phyloP scores from a whole-genome alignment of 306 rosid genomes.

The Calophaca sinica region DNA sequence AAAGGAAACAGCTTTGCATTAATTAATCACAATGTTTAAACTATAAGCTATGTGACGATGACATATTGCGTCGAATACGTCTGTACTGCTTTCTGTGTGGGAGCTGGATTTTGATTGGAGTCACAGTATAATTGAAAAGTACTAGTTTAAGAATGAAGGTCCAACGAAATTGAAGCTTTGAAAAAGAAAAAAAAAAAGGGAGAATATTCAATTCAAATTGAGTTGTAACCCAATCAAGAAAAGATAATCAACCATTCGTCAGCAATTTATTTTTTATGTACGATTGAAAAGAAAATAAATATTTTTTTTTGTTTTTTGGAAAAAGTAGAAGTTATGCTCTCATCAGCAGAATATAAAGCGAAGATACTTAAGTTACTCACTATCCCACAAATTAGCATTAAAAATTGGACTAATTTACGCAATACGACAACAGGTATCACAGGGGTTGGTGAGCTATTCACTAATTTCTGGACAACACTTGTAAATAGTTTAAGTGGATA shows the following conservation, averaged over 20 bases:
- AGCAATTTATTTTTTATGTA: conserved; percentile 16
- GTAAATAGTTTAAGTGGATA: background rate
- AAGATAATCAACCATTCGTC: conserved; percentile 31
- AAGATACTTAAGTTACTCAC: conserved; percentile 46
- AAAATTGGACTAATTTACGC: conserved; percentile 20
- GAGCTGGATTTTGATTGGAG: conserved; percentile 47
- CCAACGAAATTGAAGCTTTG: conserved; percentile 25
- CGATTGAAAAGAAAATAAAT: conserved; percentile 11
- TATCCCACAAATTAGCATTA: conserved; percentile 26
- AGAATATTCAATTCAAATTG: conserved; percentile 33
- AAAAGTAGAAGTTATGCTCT: conserved; percentile 1
- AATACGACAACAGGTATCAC: background rate
- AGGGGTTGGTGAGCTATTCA: conserved; percentile 11
- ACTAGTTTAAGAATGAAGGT: conserved; percentile 18
- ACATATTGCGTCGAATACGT: conserved; percentile 31
- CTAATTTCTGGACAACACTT: background rate
- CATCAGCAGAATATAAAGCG: conserved; percentile 40
- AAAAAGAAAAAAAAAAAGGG: background rate
- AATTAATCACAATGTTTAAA: conserved; percentile 15
- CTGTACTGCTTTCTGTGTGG: conserved; percentile 32
- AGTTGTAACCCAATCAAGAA: conserved; percentile 40
- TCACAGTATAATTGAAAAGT: conserved; percentile 25
- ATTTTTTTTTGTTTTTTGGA: background rate
- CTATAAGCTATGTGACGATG: conserved; percentile 36
- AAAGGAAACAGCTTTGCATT: too few species aligned